Evolutionary conservation across 2,329 filamentous ascomycete species (phyloP), one percentile per base, ranked within the genome.

Genomic region (Ceratocystis variospora): DNA sequence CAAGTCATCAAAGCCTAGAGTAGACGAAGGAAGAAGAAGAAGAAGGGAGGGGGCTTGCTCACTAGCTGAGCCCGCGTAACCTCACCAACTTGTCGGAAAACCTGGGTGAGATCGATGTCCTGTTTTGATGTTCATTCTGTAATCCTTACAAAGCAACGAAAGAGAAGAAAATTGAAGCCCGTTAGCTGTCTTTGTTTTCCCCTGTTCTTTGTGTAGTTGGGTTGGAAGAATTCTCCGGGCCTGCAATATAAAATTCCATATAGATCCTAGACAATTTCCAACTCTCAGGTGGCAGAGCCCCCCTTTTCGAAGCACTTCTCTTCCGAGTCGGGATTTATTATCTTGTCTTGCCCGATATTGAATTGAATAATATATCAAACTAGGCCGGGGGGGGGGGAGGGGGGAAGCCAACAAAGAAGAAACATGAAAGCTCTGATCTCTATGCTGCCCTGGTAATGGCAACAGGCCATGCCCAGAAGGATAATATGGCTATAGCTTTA

Each of bases 181-280:
- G 6, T 22, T 22, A 48, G 5, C 10, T n/a, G 6, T 17, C n/a
- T 48, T 19, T 22, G 8, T 19, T 22, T 55, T 25, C 31, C 22
- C 22, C 50, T 2, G 12, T 1, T 15, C 25, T 22, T 55, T 6
- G 25, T 55, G 25, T 41, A 41, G 37, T 41, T 41, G 37, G 12
- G 37, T 41, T 41, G 37, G 12, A 41, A 37, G 3, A 41, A 41
- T 33, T 57, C 53, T 33, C 53, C 53, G 53, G 53, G 31, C 53
- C 53, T 57, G 53, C 53, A 57, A 57, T 57, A 31, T 57, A 50
- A 41, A 50, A 50, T 50, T n/a, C 48, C 48, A 50, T 50, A 25
- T 50, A 57, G 17, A 57, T 57, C 53, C 53, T 57, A 5, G 22
- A 57, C 53, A 57, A 57, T 57, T 57, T 57, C 53, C 53, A 57